phyloP scores from a whole-genome alignment of 139 green algal genomes.

The Chara braunii region DNA sequence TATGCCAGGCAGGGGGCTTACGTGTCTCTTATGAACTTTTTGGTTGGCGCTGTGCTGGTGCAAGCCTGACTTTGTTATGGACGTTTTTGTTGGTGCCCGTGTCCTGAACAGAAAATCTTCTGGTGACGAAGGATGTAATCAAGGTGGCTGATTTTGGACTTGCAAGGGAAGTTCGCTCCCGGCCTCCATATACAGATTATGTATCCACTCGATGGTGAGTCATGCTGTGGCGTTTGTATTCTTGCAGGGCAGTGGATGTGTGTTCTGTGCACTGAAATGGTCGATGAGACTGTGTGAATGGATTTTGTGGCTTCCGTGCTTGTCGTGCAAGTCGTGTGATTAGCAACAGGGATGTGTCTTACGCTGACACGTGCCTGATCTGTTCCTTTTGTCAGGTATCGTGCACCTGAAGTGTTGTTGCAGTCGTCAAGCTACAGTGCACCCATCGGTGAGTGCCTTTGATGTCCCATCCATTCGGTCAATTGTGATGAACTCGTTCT shows the following conservation, averaged over 20 bases:
- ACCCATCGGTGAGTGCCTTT: conserved; percentile 39
- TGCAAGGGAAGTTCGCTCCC: conserved; percentile 72
- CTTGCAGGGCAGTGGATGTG: conserved; percentile 2
- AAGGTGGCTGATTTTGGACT: conserved; percentile 97
- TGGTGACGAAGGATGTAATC: conserved; percentile 60
- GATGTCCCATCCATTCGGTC: too few relatives aligned
- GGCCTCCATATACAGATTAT: conserved; percentile 89
- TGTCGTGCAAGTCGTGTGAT: too few relatives aligned
- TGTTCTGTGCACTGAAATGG: not conserved
- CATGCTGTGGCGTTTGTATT: conserved; percentile 26
- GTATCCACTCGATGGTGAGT: conserved; percentile 79
- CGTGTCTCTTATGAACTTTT: too few relatives aligned
- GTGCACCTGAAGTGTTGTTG: conserved; percentile 79
- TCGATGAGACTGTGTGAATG: too few relatives aligned
- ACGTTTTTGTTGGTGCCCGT: too few relatives aligned
- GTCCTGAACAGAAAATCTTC: conserved; percentile 93
- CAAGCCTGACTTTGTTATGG: too few relatives aligned
- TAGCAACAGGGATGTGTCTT: too few relatives aligned
- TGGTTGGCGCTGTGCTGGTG: too few relatives aligned
- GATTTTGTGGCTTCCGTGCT: too few relatives aligned
- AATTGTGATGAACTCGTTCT: too few relatives aligned
- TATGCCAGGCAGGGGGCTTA: too few relatives aligned
- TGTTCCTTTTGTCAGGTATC: conserved; percentile 39
- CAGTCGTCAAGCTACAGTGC: conserved; percentile 69
- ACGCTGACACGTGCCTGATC: too few relatives aligned